Evolutionary conservation across 2,329 filamentous ascomycete genomes (phyloP).

Genomic region (Pezicula carpinea): DNA sequence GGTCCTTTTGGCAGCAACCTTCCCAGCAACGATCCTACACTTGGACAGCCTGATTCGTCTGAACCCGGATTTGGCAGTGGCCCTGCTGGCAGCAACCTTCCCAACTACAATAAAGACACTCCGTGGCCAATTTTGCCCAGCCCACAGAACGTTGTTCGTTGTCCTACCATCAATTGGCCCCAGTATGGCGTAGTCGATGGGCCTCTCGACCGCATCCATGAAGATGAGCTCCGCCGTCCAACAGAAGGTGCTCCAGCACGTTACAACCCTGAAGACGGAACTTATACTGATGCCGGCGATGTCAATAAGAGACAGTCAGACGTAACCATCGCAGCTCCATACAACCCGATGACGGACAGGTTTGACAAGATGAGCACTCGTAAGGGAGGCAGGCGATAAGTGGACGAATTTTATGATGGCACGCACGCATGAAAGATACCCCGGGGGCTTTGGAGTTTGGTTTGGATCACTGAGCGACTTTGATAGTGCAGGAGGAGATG

Average conservation of each 20-base stretch:
- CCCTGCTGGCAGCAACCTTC: no score
- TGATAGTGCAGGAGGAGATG: no score
- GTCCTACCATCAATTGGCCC: constrained; percentile 88
- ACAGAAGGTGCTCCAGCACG: constrained; percentile 47
- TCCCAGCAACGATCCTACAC: no score
- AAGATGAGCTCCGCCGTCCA: constrained; percentile 69
- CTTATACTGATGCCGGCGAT: constrained; percentile 40
- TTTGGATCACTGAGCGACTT: no score
- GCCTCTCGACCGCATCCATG: constrained; percentile 77
- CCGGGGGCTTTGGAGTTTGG: no score
- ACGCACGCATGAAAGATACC: no score
- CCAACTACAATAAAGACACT: constrained; percentile 8
- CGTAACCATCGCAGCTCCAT: constrained; percentile 51
- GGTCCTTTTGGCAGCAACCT: no score
- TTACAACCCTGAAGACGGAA: constrained; percentile 33
- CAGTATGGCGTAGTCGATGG: constrained; percentile 90
- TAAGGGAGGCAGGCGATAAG: constrained; percentile 18
- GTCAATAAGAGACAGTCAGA: constrained; percentile 39
- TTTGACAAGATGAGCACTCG: constrained; percentile 28
- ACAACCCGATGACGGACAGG: constrained; percentile 48
- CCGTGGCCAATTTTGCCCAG: constrained; percentile 64
- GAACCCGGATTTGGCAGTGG: no score
- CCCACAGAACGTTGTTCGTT: constrained; percentile 78
- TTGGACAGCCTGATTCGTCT: no score
- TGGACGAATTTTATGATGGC: no score